phyloP scores from a whole-genome alignment of 257 asterid genomes.

The Solanum pimpinellifolium region DNA sequence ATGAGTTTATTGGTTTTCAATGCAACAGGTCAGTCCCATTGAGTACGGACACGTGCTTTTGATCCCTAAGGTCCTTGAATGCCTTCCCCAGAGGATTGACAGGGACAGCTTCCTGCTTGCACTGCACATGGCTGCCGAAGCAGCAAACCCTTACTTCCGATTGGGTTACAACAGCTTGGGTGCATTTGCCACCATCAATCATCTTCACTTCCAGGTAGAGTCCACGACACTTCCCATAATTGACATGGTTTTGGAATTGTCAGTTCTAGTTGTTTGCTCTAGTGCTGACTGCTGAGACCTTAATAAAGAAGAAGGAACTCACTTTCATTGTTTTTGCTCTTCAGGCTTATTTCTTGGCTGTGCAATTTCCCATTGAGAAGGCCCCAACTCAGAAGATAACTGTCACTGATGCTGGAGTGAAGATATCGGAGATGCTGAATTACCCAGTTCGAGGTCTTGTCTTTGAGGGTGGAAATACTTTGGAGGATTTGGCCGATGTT shows the following conservation, averaged over 20 bases:
- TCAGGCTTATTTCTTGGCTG: constrained; percentile 54
- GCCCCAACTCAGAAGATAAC: constrained; percentile 50
- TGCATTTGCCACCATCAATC: constrained; percentile 96
- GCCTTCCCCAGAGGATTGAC: constrained; percentile 82
- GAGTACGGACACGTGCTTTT: constrained; percentile 92
- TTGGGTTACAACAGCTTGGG: constrained; percentile 97
- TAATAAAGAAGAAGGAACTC: neutral
- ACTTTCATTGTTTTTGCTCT: neutral
- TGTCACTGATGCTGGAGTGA: constrained; percentile 41
- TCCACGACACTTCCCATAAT: neutral
- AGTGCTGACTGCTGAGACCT: neutral
- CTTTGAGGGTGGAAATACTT: constrained; percentile 58
- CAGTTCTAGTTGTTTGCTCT: no score
- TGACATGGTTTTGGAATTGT: neutral
- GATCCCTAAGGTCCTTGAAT: constrained; percentile 74
- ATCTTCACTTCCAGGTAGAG: constrained; percentile 77
- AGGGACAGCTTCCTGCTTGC: constrained; percentile 77
- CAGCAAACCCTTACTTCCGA: constrained; percentile 78
- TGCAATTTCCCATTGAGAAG: constrained; percentile 58
- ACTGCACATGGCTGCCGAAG: constrained; percentile 76
- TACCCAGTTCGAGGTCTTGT: constrained; percentile 84
- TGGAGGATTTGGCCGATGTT: constrained; percentile 56
- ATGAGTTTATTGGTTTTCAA: neutral
- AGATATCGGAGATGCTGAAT: constrained; percentile 50
- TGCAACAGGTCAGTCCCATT: constrained; percentile 89